Evolutionary conservation across 2,329 filamentous ascomycete species (phyloP).

Genomic region (Monilinia laxa): DNA sequence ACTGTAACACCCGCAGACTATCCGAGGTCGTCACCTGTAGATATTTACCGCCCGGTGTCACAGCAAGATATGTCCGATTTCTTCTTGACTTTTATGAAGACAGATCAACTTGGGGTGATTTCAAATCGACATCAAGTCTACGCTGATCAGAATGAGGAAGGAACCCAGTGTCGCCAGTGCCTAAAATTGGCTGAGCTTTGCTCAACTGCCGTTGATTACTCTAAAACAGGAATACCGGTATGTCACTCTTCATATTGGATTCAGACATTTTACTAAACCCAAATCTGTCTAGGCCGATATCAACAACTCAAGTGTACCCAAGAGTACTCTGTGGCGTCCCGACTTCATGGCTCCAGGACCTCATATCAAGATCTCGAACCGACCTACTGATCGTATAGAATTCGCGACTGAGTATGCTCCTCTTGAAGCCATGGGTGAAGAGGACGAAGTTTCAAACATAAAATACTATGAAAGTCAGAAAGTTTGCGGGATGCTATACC

Average conservation of each 20-base stretch:
- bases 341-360: constrained; percentile 56
- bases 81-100: constrained; percentile 75
- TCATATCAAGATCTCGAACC: constrained; percentile 45
- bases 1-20: constrained; percentile 68
- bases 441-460: constrained; percentile 49
- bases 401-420: constrained; percentile 16
- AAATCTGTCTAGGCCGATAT: constrained; percentile 33
- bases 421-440: constrained; percentile 44
- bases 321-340: constrained; percentile 42
- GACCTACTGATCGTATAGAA: constrained; percentile 31
- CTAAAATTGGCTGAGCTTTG: constrained; percentile 59
- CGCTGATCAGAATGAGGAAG: constrained; percentile 55
- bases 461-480: constrained; percentile 68
- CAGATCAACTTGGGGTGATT: constrained; percentile 65
- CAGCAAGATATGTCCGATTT: constrained; percentile 72
- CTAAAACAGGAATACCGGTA: constrained; percentile 68
- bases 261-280: neutral
- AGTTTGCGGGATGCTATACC: constrained; percentile 68
- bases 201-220: constrained; percentile 73
- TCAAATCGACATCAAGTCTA: constrained; percentile 63
- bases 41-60: constrained; percentile 61
- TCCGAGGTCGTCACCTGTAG: constrained; percentile 52
- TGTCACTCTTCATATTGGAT: neutral
- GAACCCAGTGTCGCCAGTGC: constrained; percentile 55
- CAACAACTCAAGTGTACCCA: constrained; percentile 27